Conservation (phyloP, 805 yeast genomes). For the Komagataella pastoris region DNA sequence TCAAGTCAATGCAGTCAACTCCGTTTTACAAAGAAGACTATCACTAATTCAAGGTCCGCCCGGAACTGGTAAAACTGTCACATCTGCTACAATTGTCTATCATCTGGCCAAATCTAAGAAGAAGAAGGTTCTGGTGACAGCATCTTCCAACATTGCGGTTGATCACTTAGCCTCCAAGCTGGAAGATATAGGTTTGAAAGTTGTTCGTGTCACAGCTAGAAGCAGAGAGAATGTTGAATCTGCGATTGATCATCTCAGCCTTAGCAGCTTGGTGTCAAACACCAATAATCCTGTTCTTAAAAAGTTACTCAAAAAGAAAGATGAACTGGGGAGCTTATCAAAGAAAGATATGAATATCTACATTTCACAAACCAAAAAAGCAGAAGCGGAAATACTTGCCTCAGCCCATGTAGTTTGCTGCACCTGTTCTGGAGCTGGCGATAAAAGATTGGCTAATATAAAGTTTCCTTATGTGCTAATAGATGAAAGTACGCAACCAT, state of each 20-base stretch:
- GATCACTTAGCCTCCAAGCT: constrained; percentile 78
- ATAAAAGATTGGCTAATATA: constrained; percentile 37
- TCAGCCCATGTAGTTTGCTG: constrained; percentile 72
- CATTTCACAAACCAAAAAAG: constrained; percentile 23
- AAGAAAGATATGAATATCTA: constrained; percentile 34
- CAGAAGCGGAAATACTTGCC: constrained; percentile 36
- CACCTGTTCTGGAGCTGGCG: constrained; percentile 92
- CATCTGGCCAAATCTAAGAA: constrained; percentile 53
- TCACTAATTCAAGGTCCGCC: constrained; percentile 93
- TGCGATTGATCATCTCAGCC: constrained; percentile 39
- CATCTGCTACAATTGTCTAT: constrained; percentile 78
- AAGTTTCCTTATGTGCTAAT: constrained; percentile 70
- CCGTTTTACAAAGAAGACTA: constrained; percentile 57
- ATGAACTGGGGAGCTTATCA: constrained; percentile 59
- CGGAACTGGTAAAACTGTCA: constrained; percentile 92
- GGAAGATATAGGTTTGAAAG: constrained; percentile 56
- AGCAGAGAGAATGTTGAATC: constrained; percentile 61
- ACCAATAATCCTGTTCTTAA: constrained; percentile 42
- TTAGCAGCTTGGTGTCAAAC: constrained; percentile 37
- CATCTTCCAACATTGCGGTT: constrained; percentile 92
- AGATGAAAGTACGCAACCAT: constrained; percentile 90
- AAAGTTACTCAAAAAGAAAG: constrained; percentile 42
- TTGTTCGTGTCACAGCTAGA: constrained; percentile 65
- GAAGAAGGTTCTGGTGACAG: constrained; percentile 71
- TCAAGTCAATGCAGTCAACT: constrained; percentile 64